phyloP scores from a whole-genome alignment of 2,329 filamentous ascomycete genomes.

The Diaporthe vaccinii region DNA sequence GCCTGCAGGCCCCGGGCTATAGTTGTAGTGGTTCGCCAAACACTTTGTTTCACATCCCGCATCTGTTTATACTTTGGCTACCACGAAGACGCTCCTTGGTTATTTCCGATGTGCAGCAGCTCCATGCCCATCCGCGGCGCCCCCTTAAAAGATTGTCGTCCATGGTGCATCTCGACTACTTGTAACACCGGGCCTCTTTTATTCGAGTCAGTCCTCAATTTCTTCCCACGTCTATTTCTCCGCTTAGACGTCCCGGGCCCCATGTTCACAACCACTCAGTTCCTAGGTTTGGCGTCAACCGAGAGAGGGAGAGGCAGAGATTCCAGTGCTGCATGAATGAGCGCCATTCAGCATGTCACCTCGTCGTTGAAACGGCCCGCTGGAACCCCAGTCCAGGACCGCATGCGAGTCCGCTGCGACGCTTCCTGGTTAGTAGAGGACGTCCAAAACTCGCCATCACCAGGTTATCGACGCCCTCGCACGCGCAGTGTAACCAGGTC shows the following conservation, averaged over 20 bases:
- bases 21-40: slow-evolving; percentile 19
- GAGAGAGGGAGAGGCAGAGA: slow-evolving; percentile 16
- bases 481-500: slow-evolving; percentile 24
- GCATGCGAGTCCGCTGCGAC: not conserved
- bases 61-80: slow-evolving; percentile 19
- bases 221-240: not conserved
- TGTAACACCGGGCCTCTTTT: slow-evolving; percentile 11
- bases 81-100: slow-evolving; percentile 8
- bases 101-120: slow-evolving; percentile 23
- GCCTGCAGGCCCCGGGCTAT: not conserved
- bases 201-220: slow-evolving; percentile 27
- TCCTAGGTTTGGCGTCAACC: not conserved
- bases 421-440: not conserved
- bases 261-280: not conserved
- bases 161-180: not conserved
- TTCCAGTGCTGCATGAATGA: not conserved
- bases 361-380: slow-evolving; percentile 1
- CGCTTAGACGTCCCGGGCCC: not conserved
- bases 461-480: slow-evolving; percentile 4
- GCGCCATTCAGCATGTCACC: not conserved
- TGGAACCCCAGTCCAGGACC: not conserved
- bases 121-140: not conserved
- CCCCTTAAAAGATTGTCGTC: not conserved
- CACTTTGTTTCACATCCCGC: slow-evolving; percentile 26
- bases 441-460: not conserved